Percentiles rank a stretch among this genome's conserved stretches.
phyloP scores from a whole-genome alignment of 116 monocot species.

The Dioscorea cayenensis region DNA sequence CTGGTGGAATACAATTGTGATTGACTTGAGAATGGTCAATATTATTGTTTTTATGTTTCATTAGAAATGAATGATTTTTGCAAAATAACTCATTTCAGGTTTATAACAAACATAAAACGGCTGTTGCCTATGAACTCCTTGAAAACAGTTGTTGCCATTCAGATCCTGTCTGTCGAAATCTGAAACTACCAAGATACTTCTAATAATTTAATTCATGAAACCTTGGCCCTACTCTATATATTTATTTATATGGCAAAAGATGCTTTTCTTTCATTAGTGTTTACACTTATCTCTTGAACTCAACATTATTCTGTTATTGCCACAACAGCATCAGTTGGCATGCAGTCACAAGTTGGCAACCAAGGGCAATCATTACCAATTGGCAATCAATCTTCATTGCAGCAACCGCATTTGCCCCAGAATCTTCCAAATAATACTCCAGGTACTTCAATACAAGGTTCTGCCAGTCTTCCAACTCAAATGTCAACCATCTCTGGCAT shows the following conservation, averaged over 20 bases:
- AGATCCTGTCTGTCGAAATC: too few relatives aligned
- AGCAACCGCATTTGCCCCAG: constrained; percentile 32
- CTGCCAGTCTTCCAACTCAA: constrained; percentile 26
- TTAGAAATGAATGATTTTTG: too few relatives aligned
- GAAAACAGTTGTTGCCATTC: too few relatives aligned
- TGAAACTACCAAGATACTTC: too few relatives aligned
- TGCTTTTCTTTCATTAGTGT: too few relatives aligned
- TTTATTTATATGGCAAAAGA: too few relatives aligned
- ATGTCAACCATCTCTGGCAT: constrained; percentile 32
- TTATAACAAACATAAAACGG: not conserved
- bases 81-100: not conserved
- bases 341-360: not conserved
- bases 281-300: not conserved
- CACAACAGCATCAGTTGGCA: constrained; percentile 4
- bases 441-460: constrained; percentile 28
- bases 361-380: constrained; percentile 5
- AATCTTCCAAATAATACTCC: constrained; percentile 36
- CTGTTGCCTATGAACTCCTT: too few relatives aligned
- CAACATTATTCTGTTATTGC: not conserved
- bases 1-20: too few relatives aligned
- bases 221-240: too few relatives aligned
- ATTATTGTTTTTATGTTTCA: not conserved
- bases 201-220: too few relatives aligned
- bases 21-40: too few relatives aligned
- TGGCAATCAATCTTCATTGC: constrained; percentile 26